A percentile compares a stretch with the other conserved stretches of the same genome.
Conservation (phyloP, 306 rosid species). For the Lupinus albus region DNA sequence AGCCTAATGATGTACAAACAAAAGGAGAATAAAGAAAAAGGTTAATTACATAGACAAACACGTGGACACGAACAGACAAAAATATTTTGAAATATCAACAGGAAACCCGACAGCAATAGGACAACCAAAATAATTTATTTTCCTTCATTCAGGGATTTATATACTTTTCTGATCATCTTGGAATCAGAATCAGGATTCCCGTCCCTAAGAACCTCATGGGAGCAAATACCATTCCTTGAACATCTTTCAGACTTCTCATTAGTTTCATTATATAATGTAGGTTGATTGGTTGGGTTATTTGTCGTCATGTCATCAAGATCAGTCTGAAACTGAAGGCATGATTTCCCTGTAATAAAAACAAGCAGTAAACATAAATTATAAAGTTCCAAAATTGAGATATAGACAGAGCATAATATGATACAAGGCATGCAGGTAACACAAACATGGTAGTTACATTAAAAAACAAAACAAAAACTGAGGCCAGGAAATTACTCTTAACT, state of each 20-base stretch:
- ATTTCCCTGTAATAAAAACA: constrained; percentile 53
- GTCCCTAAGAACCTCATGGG: constrained; percentile 86
- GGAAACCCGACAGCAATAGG: constrained; percentile 29
- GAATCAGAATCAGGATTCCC: constrained; percentile 61
- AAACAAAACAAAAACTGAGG: constrained; percentile 1
- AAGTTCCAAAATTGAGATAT: constrained; percentile 7
- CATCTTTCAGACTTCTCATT: constrained; percentile 50
- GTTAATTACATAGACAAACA: constrained; percentile 16
- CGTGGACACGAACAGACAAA: not conserved
- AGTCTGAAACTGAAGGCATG: constrained; percentile 44
- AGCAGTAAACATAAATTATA: constrained; percentile 32
- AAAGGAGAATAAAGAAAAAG: constrained; percentile 33
- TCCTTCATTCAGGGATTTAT: constrained; percentile 17
- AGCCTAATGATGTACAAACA: not conserved
- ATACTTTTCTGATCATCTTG: constrained; percentile 68
- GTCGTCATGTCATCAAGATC: constrained; percentile 44
- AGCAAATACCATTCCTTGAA: constrained; percentile 81
- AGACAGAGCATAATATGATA: not conserved
- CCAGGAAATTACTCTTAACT: constrained; percentile 12
- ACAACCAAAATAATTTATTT: constrained; percentile 33
- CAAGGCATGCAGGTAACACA: constrained; percentile 19
- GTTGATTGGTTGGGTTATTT: constrained; percentile 45
- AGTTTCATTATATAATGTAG: constrained; percentile 36
- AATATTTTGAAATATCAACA: constrained; percentile 15
- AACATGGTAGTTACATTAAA: constrained; percentile 3